Base-by-base conservation (phyloP, 129 eudicot genomes). In the Erigeron canadensis region DNA sequence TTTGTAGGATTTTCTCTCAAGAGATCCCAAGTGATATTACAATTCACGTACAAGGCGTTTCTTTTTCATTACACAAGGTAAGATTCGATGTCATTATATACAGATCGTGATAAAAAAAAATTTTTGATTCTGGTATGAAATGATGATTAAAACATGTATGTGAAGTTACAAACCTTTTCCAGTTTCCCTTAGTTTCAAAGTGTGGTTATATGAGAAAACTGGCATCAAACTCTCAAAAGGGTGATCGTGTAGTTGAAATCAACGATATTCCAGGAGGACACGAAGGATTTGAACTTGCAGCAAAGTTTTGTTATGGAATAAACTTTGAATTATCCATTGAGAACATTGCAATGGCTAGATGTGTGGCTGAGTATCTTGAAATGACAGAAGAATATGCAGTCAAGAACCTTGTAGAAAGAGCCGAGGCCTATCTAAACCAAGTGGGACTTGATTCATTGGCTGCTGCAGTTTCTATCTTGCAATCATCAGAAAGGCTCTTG, bases 61-160 rank as follows among this genome's bases (percentile, higher is more conserved):
- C 95, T 51, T 95, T 90, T 81, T 79, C 96, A 54, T 78, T 95
- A 81, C 97, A 95, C 84, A 95, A 88, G 97, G 99, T 92, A 75
- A 2, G 23, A 63, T 18, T 12, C 16, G 46, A 40, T 28, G 18
- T 56, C 17, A 10, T 73, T 73, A 28, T 10, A 50, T 28, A 28
- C 34, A 28, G 34, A 28, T 28, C 34, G 34, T 28, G 34, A 28
- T 28, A 28, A 28, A 28, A 28, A 28, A 28, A 28, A 28, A n/a
- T n/a, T n/a, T 28, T 28, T 28, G 34, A 28, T 28, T 28, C 3
- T 28, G 34, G 34, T 28, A 2, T 0, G 34, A 28, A 28, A 28
- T 28, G 34, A 28, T 28, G 34, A 28, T 28, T 28, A 28, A 28
- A 23, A 58, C 44, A 65, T 58, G 60, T 22, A 37, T 18, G 40